Evolutionary conservation across 2,329 filamentous ascomycete species (phyloP).

Genomic region (Xylariaceae sp.): DNA sequence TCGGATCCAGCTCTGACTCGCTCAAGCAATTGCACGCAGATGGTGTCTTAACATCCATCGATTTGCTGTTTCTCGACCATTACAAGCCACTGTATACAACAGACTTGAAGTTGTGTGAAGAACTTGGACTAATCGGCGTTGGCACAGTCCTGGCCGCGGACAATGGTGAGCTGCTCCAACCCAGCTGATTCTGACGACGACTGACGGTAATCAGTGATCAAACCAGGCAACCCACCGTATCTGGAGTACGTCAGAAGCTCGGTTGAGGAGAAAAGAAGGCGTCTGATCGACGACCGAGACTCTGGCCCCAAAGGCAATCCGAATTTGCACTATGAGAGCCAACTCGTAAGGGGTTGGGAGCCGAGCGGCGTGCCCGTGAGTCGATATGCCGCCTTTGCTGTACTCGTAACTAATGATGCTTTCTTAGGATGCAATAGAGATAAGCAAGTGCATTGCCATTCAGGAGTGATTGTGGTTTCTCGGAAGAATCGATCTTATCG

Average conservation of each 20-base stretch:
- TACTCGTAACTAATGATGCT: slow-evolving; percentile 22
- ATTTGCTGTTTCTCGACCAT: slow-evolving; percentile 78
- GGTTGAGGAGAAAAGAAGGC: slow-evolving; percentile 58
- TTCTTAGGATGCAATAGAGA: slow-evolving; percentile 63
- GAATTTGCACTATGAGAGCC: slow-evolving; percentile 63
- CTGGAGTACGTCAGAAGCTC: slow-evolving; percentile 67
- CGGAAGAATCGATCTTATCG: neutral
- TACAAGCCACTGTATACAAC: slow-evolving; percentile 73
- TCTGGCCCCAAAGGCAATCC: slow-evolving; percentile 52
- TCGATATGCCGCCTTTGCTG: neutral
- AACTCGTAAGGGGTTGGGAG: slow-evolving; percentile 63
- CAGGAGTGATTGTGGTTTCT: slow-evolving; percentile 25
- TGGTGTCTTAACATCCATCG: slow-evolving; percentile 57
- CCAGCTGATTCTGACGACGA: neutral
- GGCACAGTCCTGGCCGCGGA: slow-evolving; percentile 66
- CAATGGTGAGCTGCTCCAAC: slow-evolving; percentile 42
- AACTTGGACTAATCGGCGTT: slow-evolving; percentile 60
- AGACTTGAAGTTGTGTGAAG: slow-evolving; percentile 75
- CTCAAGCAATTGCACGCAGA: slow-evolving; percentile 57
- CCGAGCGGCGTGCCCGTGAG: slow-evolving; percentile 64
- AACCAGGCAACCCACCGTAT: slow-evolving; percentile 69
- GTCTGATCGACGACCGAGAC: slow-evolving; percentile 26
- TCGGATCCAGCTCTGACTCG: slow-evolving; percentile 67
- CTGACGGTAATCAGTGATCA: slow-evolving; percentile 47
- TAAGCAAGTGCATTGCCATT: slow-evolving; percentile 55